A percentile compares a stretch with the other conserved stretches of the same genome.
These are phyloP conservation scores for Neurospora intermedia DNA, from an alignment of 495 filamentous ascomycete genomes.

Conservation along the genomic window DNA sequence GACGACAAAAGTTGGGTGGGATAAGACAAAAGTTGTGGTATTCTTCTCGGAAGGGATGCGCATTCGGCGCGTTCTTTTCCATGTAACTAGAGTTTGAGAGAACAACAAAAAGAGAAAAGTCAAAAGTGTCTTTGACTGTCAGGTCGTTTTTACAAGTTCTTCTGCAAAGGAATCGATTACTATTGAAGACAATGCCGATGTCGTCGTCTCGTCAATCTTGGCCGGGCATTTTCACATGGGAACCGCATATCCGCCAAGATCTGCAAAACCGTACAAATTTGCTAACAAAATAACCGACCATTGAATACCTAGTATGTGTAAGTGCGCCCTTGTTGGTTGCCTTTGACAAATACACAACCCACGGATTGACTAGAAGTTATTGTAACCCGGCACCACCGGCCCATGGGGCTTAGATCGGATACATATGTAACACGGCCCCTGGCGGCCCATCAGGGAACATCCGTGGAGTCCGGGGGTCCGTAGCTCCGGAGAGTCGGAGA, in stretches of 20 bases:
- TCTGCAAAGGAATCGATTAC: background rate
- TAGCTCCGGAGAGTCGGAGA: background rate
- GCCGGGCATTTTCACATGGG: background rate
- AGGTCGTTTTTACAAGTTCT: background rate
- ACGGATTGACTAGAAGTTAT: no score
- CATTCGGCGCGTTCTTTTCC: background rate
- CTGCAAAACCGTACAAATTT: background rate
- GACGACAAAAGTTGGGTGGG: background rate
- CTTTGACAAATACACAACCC: no score
- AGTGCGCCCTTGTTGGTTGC: no score
- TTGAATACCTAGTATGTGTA: no score
- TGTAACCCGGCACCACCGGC: background rate
- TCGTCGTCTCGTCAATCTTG: background rate
- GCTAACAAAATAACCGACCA: no score
- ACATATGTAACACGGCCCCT: background rate
- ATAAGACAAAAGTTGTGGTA: background rate
- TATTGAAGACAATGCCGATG: no score
- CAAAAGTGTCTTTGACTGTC: background rate
- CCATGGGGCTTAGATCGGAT: background rate
- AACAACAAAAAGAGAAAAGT: background rate
- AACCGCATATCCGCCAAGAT: background rate
- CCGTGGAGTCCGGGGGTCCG: background rate
- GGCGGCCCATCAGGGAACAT: background rate
- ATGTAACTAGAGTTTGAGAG: background rate
- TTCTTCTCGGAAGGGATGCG: background rate